Conservation (phyloP, 192 early-diverging fungal species). For the Mortierella antarctica region DNA sequence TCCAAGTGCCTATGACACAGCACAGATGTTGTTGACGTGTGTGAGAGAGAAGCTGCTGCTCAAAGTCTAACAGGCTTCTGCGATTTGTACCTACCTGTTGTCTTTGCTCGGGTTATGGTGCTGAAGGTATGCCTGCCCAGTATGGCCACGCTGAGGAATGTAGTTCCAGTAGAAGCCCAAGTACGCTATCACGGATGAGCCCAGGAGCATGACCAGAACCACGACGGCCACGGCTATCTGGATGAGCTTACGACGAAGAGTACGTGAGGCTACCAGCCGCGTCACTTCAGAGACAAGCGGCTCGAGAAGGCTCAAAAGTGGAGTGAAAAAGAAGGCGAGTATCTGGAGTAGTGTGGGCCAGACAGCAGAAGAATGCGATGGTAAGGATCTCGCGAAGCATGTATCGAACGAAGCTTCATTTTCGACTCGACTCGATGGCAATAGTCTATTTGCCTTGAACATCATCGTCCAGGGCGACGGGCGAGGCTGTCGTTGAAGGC, state of each 20-base stretch:
- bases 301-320: slow-evolving; percentile 27
- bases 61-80: too few species aligned
- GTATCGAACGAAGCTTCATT: too few species aligned
- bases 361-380: background rate
- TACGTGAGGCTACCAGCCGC: slow-evolving; percentile 6
- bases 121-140: slow-evolving; percentile 30
- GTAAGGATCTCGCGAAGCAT: too few species aligned
- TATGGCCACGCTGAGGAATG: slow-evolving; percentile 39
- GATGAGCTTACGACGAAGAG: slow-evolving; percentile 29
- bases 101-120: background rate
- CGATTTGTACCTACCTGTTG: too few species aligned
- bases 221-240: slow-evolving; percentile 14
- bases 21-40: too few species aligned
- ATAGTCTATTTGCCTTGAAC: too few species aligned
- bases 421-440: too few species aligned
- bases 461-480: too few species aligned
- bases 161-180: slow-evolving; percentile 47
- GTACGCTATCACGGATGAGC: slow-evolving; percentile 35
- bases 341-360: slow-evolving; percentile 6
- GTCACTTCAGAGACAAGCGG: slow-evolving; percentile 15
- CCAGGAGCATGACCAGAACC: slow-evolving; percentile 2
- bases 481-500: too few species aligned
- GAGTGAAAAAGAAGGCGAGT: slow-evolving; percentile 36
- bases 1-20: too few species aligned
- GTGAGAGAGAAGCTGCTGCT: too few species aligned